Evolutionary conservation across 2,329 filamentous ascomycete genomes (phyloP), one percentile per base, ranked within the genome.

Genomic region (Nannizzia gypsea): DNA sequence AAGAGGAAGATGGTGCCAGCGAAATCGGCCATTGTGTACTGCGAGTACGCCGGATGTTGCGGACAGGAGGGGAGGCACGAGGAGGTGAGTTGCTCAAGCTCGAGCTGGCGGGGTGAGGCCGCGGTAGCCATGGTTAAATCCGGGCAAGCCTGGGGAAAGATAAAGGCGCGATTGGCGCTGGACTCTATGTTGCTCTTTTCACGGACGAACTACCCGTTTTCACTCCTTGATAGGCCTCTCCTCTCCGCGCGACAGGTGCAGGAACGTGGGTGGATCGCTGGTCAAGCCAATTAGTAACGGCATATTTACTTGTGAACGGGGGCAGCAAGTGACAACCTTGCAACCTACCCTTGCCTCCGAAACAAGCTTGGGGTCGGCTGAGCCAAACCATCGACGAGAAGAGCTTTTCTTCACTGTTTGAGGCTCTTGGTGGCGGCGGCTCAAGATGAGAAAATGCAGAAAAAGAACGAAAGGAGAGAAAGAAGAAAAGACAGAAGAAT

Each of bases 1-100:
- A 78, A 73, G 62, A 80, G 69, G 60, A 82, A 71, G 44, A 62
- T 31, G 17, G 60, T 55, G 15, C 59, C 61, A 2, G 61, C 24
- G 34, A 58, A 61, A 40, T 58, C 55, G 44, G 62, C 63, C 63
- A 65, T 65, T 22, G 54, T 56, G 40, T 52, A 31, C 22, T n/a
- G 22, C 11, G 11, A 46, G 42, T 22, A 17, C 4, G 20, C 20
- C 17, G 42, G 42, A 42, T 42, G 15, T 42, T 42, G 38, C 17
- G 63, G 48, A 56, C 63, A 56, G 38, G 42, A 46, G 56, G 38
- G 20, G 38, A 26, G n/a, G 24, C 26, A 46, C n/a, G 26, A 31
- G 42, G 56, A 24, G n/a, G 38, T 11, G 34, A 46, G 20, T 24
- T 46, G 42, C 42, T 55, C 52, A 24, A 31, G 52, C 52, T 38